phyloP scores from a whole-genome alignment of 106 monocot genomes.

The Apostasia shenzhenica region DNA sequence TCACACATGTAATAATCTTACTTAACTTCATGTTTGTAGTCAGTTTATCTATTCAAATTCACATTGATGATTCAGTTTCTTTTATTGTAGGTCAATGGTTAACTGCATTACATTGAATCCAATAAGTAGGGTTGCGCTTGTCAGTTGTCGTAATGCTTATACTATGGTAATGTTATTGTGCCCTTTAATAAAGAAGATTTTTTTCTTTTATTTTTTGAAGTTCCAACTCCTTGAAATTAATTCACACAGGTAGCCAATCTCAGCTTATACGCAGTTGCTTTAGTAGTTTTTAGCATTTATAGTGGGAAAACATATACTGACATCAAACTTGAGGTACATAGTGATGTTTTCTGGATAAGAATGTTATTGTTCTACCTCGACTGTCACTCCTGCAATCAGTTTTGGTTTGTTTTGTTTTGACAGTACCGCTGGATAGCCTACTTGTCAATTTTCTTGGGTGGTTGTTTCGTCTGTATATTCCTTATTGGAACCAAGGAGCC shows the following conservation, averaged over 20 bases:
- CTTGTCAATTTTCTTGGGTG: conserved; percentile 72
- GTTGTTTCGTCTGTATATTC: conserved; percentile 69
- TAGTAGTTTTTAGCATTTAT: conserved; percentile 57
- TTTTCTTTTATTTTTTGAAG: not conserved
- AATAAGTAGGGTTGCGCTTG: conserved; percentile 78
- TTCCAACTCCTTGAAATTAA: conserved; percentile 3
- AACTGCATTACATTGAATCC: conserved; percentile 78
- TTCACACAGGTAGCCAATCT: conserved; percentile 76
- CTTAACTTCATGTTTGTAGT: not conserved
- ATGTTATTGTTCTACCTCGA: not conserved
- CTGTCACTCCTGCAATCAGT: conserved; percentile 7
- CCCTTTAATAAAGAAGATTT: not conserved
- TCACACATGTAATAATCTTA: conserved; percentile 72
- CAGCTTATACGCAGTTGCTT: conserved; percentile 74
- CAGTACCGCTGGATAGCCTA: conserved; percentile 94
- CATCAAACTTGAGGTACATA: conserved; percentile 63
- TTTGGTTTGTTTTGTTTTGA: conserved; percentile 11
- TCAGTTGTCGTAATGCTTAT: conserved; percentile 92
- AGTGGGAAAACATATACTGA: conserved; percentile 26
- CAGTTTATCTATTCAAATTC: not conserved
- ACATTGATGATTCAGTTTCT: conserved; percentile 3
- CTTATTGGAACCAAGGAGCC: conserved; percentile 87
- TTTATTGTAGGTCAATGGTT: conserved; percentile 79
- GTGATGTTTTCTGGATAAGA: not conserved
- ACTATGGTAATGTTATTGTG: conserved; percentile 55